These are phyloP conservation scores for Tolypocladium paradoxum DNA, from an alignment of 2,329 filamentous ascomycete genomes.

Conservation along the genomic window DNA sequence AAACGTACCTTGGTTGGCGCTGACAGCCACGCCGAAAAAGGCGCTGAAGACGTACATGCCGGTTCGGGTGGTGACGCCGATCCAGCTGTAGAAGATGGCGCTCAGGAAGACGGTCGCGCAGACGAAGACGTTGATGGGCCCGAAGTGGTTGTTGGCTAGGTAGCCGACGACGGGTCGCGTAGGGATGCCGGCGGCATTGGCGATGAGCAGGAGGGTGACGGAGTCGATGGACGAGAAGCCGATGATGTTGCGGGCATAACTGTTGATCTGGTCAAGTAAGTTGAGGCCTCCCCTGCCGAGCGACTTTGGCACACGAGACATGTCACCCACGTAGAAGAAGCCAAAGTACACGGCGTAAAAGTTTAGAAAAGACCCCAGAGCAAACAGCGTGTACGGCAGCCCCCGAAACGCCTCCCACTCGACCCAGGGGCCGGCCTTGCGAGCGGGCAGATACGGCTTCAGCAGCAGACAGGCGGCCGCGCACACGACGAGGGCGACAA, in stretches of 20 bases:
- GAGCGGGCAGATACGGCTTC: constrained; percentile 34
- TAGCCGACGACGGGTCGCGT: constrained; percentile 41
- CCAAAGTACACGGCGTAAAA: constrained; percentile 28
- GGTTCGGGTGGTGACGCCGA: constrained; percentile 29
- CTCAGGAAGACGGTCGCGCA: constrained; percentile 33
- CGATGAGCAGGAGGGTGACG: constrained; percentile 44
- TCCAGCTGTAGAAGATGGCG: constrained; percentile 44
- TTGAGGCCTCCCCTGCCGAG: background rate
- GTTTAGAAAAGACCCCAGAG: constrained; percentile 35
- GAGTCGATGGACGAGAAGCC: constrained; percentile 36
- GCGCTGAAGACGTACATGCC: constrained; percentile 33
- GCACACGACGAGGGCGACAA: constrained; percentile 43
- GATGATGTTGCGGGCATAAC: constrained; percentile 30
- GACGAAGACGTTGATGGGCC: constrained; percentile 44
- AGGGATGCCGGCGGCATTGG: constrained; percentile 44
- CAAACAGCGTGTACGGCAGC: constrained; percentile 40
- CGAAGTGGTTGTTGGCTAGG: constrained; percentile 40
- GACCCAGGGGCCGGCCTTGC: constrained; percentile 38
- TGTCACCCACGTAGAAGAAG: constrained; percentile 29
- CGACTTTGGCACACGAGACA: background rate
- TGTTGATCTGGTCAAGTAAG: constrained; percentile 26
- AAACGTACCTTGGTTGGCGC: constrained; percentile 31
- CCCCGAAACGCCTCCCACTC: constrained; percentile 49
- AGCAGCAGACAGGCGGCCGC: constrained; percentile 26
- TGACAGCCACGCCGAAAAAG: constrained; percentile 32